Base-by-base conservation (phyloP, 2,329 filamentous ascomycete species). In the Aphanoascus verrucosus region DNA sequence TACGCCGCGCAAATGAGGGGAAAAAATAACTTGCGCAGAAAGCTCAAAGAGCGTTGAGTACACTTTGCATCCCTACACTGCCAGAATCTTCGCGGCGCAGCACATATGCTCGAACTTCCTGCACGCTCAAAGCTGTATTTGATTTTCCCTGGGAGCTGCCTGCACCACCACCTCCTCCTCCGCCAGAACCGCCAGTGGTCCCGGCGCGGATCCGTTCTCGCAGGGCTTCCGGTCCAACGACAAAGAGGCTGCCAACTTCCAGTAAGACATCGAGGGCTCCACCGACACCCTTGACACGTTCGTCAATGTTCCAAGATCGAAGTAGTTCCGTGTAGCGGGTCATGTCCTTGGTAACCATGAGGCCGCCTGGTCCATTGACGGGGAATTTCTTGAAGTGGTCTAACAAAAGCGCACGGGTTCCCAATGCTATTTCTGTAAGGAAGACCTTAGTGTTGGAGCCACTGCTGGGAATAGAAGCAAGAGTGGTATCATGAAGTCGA, bases 341-440 rank as follows among this genome's bases (percentile, higher is more conserved):
- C 67, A 97, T 90, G 66, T 98, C 93, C 72, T 97, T 94, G 35
- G 86, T 91, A 23, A 97, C 88, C 80, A 96, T 93, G 45, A 98
- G 80, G 1, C 89, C 93, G 57, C 93, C 93, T 0, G 91, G 90
- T 40, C 90, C 88, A 61, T 89, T 95, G 60, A 98, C 88, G 56
- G 85, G 82, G 72, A 94, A 98, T 64, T 88, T 89, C 64, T 94
- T 93, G 72, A 97, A 88, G 70, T 98, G 93, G 57, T 93, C 87
- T 58, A 98, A 83, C 3, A 98, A 78, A 8, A 94, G 79, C 48
- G 78, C 74, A 60, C 90, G 83, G 35, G 95, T 77, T 8, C 85
- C 84, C 12, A 90, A 74, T 1, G 88, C 90, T 19, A 97, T 80
- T 71, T 97, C 91, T 56, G 84, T 84, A 52, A 85, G 82, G 65